A percentile compares a stretch with the other conserved stretches of the same genome.
Evolutionary conservation across 2,329 filamentous ascomycete species (phyloP).

Genomic region (Penicillium sp.): DNA sequence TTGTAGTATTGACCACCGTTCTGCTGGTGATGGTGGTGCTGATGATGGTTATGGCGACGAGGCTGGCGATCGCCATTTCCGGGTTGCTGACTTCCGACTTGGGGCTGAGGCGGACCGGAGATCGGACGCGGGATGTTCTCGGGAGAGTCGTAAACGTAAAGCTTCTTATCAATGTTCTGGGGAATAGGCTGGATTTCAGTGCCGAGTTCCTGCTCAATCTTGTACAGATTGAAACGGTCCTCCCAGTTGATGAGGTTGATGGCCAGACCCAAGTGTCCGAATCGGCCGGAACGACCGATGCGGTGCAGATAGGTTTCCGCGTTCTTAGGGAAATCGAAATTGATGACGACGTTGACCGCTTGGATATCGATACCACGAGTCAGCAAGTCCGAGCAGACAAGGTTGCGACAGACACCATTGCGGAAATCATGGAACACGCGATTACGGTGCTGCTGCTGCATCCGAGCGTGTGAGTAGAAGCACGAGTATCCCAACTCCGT

Average conservation of each 20-base stretch:
- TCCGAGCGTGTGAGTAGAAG: conserved; percentile 98
- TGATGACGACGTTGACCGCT: conserved; percentile 99
- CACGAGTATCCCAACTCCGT: conserved; percentile 98
- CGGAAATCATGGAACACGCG: conserved; percentile 99
- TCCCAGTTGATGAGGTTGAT: conserved; percentile 99
- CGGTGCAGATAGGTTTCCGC: conserved; percentile 98
- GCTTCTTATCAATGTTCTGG: conserved; percentile 88
- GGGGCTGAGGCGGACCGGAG: conserved; percentile 50
- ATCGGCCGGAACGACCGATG: conserved; percentile 95
- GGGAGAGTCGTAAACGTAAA: conserved; percentile 97
- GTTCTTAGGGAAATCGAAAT: conserved; percentile 99
- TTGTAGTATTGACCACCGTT: conserved; percentile 39
- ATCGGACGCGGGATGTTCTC: conserved; percentile 89
- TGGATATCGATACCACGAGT: conserved; percentile 99
- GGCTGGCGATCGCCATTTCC: conserved; percentile 31
- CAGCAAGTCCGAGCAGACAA: conserved; percentile 95
- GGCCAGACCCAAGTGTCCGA: conserved; percentile 92
- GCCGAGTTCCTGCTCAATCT: conserved; percentile 94
- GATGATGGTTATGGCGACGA: conserved; percentile 36
- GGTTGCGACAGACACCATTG: conserved; percentile 94
- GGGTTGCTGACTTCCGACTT: conserved; percentile 18
- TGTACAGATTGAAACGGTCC: conserved; percentile 97
- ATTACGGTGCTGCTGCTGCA: conserved; percentile 95
- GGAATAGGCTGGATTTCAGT: conserved; percentile 99
- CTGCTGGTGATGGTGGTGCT: conserved; percentile 34